phyloP scores from a whole-genome alignment of 140 eudicot species.

The Stevia rebaudiana region DNA sequence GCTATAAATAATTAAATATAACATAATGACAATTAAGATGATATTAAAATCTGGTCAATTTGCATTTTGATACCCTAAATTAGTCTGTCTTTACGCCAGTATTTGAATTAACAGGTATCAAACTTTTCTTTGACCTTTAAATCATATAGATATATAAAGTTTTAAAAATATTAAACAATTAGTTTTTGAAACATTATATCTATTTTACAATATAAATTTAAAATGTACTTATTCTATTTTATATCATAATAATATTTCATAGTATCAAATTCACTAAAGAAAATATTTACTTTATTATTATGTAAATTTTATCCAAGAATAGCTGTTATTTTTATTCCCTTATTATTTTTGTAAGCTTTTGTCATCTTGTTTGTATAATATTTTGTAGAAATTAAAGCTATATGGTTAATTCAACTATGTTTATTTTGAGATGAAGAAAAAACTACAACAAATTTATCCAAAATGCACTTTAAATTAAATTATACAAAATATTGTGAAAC shows the following conservation, averaged over 20 bases:
- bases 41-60: not conserved
- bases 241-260: not conserved
- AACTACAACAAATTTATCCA: not conserved
- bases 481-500: not conserved
- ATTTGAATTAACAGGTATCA: too few species aligned
- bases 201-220: not conserved
- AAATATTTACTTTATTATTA: not conserved
- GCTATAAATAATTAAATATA: not conserved
- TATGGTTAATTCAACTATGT: not conserved
- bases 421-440: not conserved
- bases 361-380: not conserved
- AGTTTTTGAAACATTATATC: not conserved
- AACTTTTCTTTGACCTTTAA: not conserved
- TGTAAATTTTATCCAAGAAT: not conserved
- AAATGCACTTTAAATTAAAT: not conserved
- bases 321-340: not conserved
- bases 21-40: not conserved
- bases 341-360: not conserved
- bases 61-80: not conserved
- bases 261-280: not conserved
- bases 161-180: not conserved
- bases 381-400: not conserved
- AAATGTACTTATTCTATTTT: not conserved
- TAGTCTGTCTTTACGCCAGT: not conserved
- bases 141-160: not conserved